Percentiles rank a stretch among this genome's conserved stretches.
Evolutionary conservation across 768 basidiomycete genomes (phyloP).

Genomic region (Tylopilus sp.): DNA sequence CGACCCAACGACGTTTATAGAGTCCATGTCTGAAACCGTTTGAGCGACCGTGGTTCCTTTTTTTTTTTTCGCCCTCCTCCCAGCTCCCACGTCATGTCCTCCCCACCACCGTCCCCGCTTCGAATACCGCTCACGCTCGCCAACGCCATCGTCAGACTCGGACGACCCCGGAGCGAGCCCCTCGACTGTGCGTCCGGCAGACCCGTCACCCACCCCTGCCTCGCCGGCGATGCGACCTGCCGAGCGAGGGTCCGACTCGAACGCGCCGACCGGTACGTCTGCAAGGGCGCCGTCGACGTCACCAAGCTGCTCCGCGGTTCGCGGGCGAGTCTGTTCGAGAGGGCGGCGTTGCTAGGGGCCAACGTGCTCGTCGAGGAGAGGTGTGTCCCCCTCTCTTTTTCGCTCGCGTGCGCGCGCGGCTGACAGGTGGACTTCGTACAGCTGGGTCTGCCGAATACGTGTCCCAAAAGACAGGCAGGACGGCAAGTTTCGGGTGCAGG

Average conservation of each 20-base stretch:
- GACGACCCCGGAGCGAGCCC: slow-evolving; percentile 35
- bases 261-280: slow-evolving; percentile 48
- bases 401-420: no score
- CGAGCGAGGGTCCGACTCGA: slow-evolving; percentile 31
- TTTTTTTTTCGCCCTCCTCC: background rate
- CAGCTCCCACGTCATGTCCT: slow-evolving; percentile 10
- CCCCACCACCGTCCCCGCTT: slow-evolving; percentile 22
- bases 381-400: slow-evolving; percentile 40
- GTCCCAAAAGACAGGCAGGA: slow-evolving; percentile 47
- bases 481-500: slow-evolving; percentile 59
- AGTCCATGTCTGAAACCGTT: no score
- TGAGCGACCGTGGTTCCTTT: no score
- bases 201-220: slow-evolving; percentile 36
- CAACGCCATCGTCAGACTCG: slow-evolving; percentile 53
- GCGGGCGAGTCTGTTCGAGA: slow-evolving; percentile 47
- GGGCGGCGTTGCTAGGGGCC: slow-evolving; percentile 47
- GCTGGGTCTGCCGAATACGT: slow-evolving; percentile 64
- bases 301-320: slow-evolving; percentile 54
- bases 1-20: no score
- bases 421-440: no score
- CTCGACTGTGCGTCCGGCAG: slow-evolving; percentile 38
- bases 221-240: slow-evolving; percentile 30
- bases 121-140: slow-evolving; percentile 36
- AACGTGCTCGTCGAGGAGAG: slow-evolving; percentile 67
- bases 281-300: slow-evolving; percentile 61